phyloP scores from a whole-genome alignment of 352 stramenopile genomes.

The Pythium pyrilobum region DNA sequence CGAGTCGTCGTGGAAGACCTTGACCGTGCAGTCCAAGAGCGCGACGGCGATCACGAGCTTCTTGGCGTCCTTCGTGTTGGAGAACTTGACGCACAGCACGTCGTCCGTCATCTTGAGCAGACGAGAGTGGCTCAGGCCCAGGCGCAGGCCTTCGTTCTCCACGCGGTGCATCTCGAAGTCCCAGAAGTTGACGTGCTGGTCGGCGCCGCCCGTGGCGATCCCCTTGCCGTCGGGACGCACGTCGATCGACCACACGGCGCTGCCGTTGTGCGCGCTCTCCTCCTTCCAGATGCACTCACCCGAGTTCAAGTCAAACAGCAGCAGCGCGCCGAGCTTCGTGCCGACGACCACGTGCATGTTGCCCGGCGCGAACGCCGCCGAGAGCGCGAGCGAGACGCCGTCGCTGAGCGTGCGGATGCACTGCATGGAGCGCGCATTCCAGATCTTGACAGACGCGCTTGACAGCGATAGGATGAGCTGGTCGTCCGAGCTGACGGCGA shows the following conservation, averaged over 20 bases:
- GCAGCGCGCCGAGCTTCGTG: slow-evolving; percentile 93
- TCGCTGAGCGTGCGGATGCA: slow-evolving; percentile 88
- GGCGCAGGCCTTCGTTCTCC: slow-evolving; percentile 56
- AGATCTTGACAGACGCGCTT: slow-evolving; percentile 88
- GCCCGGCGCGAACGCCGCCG: slow-evolving; percentile 92
- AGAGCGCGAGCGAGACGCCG: slow-evolving; percentile 87
- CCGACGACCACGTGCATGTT: slow-evolving; percentile 97
- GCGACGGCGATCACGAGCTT: slow-evolving; percentile 88
- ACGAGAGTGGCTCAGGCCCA: slow-evolving; percentile 92
- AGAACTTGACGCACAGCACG: slow-evolving; percentile 97
- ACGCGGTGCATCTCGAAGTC: slow-evolving; percentile 91
- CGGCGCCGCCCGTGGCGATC: slow-evolving; percentile 94
- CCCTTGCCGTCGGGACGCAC: slow-evolving; percentile 88
- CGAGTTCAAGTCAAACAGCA: slow-evolving; percentile 94
- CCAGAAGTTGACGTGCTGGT: slow-evolving; percentile 99
- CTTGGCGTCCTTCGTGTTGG: slow-evolving; percentile 87
- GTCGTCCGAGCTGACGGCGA: slow-evolving; percentile 87
- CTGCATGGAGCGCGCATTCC: slow-evolving; percentile 87
- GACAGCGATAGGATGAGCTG: slow-evolving; percentile 88
- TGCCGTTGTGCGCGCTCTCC: slow-evolving; percentile 87
- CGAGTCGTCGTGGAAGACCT: slow-evolving; percentile 99
- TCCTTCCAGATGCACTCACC: slow-evolving; percentile 92
- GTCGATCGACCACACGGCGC: slow-evolving; percentile 96
- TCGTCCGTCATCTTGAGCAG: slow-evolving; percentile 99
- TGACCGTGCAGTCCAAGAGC: slow-evolving; percentile 96